Evolutionary conservation across 495 filamentous ascomycete genomes (phyloP).

Genomic region (Delitschia confertaspora): DNA sequence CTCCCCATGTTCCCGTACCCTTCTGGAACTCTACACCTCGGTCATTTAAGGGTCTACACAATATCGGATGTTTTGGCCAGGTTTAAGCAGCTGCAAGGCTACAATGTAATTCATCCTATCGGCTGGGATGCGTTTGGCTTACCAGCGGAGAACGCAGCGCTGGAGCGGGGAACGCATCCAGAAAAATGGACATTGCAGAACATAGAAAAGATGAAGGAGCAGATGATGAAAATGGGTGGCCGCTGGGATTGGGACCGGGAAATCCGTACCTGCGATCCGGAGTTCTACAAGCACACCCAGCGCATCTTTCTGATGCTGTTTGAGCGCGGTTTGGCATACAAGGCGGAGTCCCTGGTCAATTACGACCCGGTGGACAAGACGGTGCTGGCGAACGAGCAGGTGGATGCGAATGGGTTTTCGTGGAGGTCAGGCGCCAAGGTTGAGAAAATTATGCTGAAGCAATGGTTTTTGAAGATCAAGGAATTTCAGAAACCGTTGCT

Average conservation of each 20-base stretch:
- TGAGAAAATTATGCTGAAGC: constrained; percentile 67
- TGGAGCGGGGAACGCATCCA: constrained; percentile 71
- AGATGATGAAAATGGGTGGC: constrained; percentile 65
- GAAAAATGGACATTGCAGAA: constrained; percentile 70
- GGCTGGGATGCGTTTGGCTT: constrained; percentile 91
- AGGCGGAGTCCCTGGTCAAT: constrained; percentile 71
- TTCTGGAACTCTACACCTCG: constrained; percentile 80
- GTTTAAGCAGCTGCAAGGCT: constrained; percentile 66
- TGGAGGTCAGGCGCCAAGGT: constrained; percentile 86
- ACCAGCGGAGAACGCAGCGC: constrained; percentile 89
- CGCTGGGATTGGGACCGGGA: constrained; percentile 78
- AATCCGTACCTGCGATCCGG: constrained; percentile 69
- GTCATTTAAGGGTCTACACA: constrained; percentile 81
- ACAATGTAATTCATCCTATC: constrained; percentile 75
- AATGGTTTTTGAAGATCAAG: constrained; percentile 86
- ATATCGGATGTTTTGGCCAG: constrained; percentile 79
- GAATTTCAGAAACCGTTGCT: constrained; percentile 66
- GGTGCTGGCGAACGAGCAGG: constrained; percentile 85
- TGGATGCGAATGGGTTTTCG: constrained; percentile 70
- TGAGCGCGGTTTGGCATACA: constrained; percentile 66
- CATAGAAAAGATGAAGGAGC: constrained; percentile 75
- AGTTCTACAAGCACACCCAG: constrained; percentile 84
- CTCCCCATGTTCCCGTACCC: constrained; percentile 92
- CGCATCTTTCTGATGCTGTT: constrained; percentile 69
- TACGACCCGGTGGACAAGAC: constrained; percentile 86